Base-by-base conservation (phyloP, 164 flowering plant species). In the Amborella trichopoda region DNA sequence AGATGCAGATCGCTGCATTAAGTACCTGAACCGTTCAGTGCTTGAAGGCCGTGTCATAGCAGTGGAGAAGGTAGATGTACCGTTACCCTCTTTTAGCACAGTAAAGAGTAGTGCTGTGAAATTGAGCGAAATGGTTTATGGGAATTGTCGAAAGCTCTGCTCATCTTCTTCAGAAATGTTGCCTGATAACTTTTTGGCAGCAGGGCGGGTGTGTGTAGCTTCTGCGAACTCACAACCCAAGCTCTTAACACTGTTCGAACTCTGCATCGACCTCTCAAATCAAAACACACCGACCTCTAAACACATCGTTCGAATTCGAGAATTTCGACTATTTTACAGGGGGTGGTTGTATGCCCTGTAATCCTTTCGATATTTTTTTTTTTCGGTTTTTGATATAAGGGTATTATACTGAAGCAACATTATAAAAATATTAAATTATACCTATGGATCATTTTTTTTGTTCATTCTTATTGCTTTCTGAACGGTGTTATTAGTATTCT, bases 181-280 rank as follows among this genome's bases (percentile, higher is more conserved):
- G 66, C 76, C 76, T 76, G 69, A 68, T 70, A 60, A 66, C 53
- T 63, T n/a, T 72, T 74, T 74, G 73, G 77, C 70, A 79, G 78
- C 87, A 79, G 82, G 75, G 72, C 59, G 68, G 69, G 66, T 74
- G 64, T 71, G 69, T 74, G 72, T 74, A 64, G 63, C 84, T 69
- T 55, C 82, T 66, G 61, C 75, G 68, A 78, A 60, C 48, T 70
- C 78, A 70, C 70, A 60, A 60, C 51, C 67, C 74, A 72, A 68
- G 75, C 71, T 66, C 76, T 69, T 43, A 68, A 61, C 64, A 59
- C 73, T 68, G 28, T 62, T 54, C 68, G 76, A 65, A 71, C 68
- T 79, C 71, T 66, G 67, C 80, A 59, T 64, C 80, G 71, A 70
- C 78, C 60, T 58, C 55, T 49, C 62, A 52, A 72, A 70, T 64